phyloP scores from a whole-genome alignment of 441 rosid species.

The Kokia cookei region DNA sequence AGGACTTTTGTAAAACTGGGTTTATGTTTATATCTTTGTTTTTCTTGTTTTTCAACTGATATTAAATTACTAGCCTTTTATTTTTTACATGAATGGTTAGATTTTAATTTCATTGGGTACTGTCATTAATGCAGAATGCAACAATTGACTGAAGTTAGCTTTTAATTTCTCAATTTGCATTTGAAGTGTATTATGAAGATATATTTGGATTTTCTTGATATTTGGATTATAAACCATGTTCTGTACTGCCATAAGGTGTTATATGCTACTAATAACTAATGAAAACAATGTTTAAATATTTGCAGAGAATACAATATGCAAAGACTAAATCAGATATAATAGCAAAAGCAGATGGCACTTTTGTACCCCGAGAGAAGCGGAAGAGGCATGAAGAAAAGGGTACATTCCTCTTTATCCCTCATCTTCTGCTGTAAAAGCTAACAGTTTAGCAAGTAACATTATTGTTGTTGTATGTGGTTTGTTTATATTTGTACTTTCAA shows the following conservation, averaged over 20 bases:
- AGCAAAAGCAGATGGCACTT: conserved; percentile 94
- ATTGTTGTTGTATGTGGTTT: background rate
- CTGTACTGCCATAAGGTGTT: background rate
- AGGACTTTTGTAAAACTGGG: background rate
- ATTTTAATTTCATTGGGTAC: background rate
- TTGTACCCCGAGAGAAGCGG: conserved; percentile 88
- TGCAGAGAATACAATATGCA: conserved; percentile 85
- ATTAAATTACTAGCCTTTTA: background rate
- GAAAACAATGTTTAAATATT: background rate
- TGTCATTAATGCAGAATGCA: background rate
- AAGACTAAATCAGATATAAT: conserved; percentile 88
- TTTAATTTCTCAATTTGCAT: background rate
- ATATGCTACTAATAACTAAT: background rate
- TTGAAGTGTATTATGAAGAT: background rate
- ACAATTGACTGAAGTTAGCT: background rate
- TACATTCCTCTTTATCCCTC: conserved; percentile 7
- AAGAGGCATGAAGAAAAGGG: conserved; percentile 94
- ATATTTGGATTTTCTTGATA: background rate
- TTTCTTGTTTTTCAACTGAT: background rate
- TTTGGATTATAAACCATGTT: background rate
- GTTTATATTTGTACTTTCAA: background rate
- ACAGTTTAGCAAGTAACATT: background rate
- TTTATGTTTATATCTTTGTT: background rate
- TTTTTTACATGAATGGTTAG: background rate
- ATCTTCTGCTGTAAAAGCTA: background rate